Percentiles rank a stretch among this genome's conserved stretches.
Evolutionary conservation across 2,329 filamentous ascomycete species (phyloP).

Genomic region (Nothophaeocryptopus gaeumannii): DNA sequence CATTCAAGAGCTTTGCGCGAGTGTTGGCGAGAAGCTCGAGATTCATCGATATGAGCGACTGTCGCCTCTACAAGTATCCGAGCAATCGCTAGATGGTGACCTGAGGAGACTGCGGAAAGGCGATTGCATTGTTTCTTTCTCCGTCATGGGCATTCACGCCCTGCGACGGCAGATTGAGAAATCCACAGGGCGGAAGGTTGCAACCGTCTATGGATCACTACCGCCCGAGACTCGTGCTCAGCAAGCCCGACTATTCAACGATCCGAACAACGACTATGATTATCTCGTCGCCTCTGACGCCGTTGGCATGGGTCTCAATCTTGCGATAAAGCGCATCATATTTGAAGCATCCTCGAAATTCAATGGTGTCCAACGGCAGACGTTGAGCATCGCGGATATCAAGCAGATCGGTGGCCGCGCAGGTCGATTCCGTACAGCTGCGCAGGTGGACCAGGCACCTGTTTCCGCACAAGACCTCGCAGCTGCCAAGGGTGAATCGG

Average conservation of each 20-base stretch:
- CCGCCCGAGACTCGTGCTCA: constrained; percentile 90
- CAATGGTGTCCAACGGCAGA: constrained; percentile 57
- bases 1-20: constrained; percentile 71
- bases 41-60: constrained; percentile 82
- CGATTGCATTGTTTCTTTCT: constrained; percentile 87
- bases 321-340: constrained; percentile 83
- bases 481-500: constrained; percentile 27
- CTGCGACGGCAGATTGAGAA: constrained; percentile 76
- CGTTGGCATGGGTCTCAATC: constrained; percentile 94
- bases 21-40: constrained; percentile 76
- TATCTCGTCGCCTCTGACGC: constrained; percentile 91
- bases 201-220: constrained; percentile 87
- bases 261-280: constrained; percentile 93
- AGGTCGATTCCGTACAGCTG: constrained; percentile 76
- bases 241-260: constrained; percentile 91
- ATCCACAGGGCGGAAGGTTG: constrained; percentile 73
- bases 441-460: constrained; percentile 42
- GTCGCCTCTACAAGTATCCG: constrained; percentile 69
- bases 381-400: constrained; percentile 70
- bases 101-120: constrained; percentile 74
- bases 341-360: constrained; percentile 77
- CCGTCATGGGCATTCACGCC: constrained; percentile 74
- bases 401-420: constrained; percentile 95
- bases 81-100: constrained; percentile 60
- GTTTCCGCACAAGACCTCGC: constrained; percentile 28